Conservation (phyloP, 202 grass and related monocot genomes). For the Eragrostis tef region DNA sequence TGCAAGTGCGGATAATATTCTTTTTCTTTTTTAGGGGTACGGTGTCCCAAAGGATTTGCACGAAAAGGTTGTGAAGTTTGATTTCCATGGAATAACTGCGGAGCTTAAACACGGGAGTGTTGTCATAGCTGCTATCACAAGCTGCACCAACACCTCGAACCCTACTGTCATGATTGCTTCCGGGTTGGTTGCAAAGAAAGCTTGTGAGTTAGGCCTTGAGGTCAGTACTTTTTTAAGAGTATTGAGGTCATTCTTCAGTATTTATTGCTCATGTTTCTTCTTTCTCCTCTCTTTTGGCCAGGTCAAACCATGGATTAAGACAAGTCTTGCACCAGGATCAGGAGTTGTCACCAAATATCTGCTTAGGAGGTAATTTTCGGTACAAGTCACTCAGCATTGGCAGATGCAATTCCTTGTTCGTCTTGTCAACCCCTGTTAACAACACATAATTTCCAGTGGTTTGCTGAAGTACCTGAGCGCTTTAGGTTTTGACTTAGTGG, state of each 20-base stretch:
- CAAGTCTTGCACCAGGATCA: constrained; percentile 93
- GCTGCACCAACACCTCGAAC: constrained; percentile 86
- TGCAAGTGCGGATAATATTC: not conserved
- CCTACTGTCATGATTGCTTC: constrained; percentile 74
- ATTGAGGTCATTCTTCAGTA: not conserved
- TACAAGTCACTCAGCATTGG: not conserved
- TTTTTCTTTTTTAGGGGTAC: not conserved
- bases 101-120: constrained; percentile 79
- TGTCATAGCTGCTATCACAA: constrained; percentile 73
- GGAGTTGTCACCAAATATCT: constrained; percentile 60
- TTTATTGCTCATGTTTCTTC: not conserved
- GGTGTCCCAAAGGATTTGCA: constrained; percentile 57
- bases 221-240: constrained; percentile 46
- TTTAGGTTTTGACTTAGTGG: constrained; percentile 77
- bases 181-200: constrained; percentile 79
- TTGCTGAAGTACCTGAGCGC: constrained; percentile 77
- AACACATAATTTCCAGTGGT: constrained; percentile 53
- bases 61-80: constrained; percentile 69
- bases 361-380: not conserved
- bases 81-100: constrained; percentile 56
- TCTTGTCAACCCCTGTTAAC: not conserved
- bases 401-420: not conserved
- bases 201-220: constrained; percentile 63
- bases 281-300: constrained; percentile 48
- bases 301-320: constrained; percentile 98